phyloP scores from a whole-genome alignment of 805 yeast genomes.

The Saturnispora quitensis region DNA sequence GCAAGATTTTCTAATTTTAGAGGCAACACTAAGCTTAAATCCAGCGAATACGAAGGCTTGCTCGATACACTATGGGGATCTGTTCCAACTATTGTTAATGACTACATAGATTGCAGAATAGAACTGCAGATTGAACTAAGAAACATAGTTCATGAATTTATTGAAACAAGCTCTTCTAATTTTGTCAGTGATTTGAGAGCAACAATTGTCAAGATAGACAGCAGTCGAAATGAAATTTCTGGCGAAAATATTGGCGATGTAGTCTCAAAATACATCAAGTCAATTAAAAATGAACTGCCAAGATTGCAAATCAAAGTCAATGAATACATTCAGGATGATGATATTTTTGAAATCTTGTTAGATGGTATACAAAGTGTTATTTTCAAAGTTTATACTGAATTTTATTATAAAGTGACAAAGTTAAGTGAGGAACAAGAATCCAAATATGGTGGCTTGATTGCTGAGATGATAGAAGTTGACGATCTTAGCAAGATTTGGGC shows the following conservation, averaged over 20 bases:
- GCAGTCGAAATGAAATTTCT: constrained; percentile 2
- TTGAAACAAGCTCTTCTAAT: constrained; percentile 43
- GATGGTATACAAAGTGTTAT: constrained; percentile 62
- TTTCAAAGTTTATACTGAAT: constrained; percentile 46
- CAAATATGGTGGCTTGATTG: constrained; percentile 26
- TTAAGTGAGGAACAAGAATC: constrained; percentile 14
- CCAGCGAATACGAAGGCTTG: constrained; percentile 13
- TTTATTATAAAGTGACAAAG: constrained; percentile 26
- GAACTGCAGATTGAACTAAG: constrained; percentile 72
- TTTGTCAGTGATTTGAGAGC: constrained; percentile 27
- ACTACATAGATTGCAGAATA: constrained; percentile 65
- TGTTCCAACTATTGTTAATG: constrained; percentile 71
- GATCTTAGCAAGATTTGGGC: constrained; percentile 36
- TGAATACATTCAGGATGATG: constrained; percentile 47
- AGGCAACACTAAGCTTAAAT: constrained; percentile 4
- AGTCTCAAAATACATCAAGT: constrained; percentile 34
- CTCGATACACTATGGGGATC: constrained; percentile 36
- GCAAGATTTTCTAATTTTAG: constrained; percentile 15
- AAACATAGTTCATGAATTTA: constrained; percentile 58
- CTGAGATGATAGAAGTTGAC: constrained; percentile 56
- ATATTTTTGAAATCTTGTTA: constrained; percentile 41
- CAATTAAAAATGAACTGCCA: constrained; percentile 47
- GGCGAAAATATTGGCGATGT: constrained; percentile 11
- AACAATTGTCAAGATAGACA: not conserved
- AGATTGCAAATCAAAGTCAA: constrained; percentile 42